Evolutionary conservation across 257 asterid species (phyloP).

Genomic region (Datura wrightii): DNA sequence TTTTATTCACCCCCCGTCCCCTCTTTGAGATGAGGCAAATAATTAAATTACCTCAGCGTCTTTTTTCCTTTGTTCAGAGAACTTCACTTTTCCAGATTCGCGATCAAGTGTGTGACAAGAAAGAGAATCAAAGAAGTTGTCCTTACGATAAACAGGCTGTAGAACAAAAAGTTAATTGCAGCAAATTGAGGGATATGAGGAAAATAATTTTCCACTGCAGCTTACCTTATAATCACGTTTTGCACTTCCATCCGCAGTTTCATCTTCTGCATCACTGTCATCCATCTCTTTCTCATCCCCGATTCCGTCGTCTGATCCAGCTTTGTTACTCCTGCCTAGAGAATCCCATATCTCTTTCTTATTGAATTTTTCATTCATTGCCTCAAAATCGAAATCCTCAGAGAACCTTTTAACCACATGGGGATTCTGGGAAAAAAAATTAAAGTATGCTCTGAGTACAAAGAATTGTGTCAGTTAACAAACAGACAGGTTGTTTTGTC

Average conservation of each 20-base stretch:
- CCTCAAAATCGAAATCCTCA: constrained; percentile 48
- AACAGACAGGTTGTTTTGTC: background rate
- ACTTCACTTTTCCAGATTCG: constrained; percentile 35
- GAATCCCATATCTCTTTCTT: constrained; percentile 47
- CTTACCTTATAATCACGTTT: constrained; percentile 34
- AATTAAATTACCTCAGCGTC: constrained; percentile 40
- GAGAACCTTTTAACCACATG: constrained; percentile 32
- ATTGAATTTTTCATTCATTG: constrained; percentile 47
- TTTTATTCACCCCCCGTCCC: background rate
- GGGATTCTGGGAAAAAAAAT: constrained; percentile 21
- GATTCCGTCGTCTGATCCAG: constrained; percentile 35
- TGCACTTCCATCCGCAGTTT: constrained; percentile 27
- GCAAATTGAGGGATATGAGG: background rate
- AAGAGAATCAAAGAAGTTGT: constrained; percentile 46
- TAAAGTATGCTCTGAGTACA: background rate
- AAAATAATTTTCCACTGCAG: constrained; percentile 2
- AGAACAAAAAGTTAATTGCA: background rate
- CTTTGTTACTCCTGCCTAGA: constrained; percentile 36
- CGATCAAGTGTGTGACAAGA: constrained; percentile 33
- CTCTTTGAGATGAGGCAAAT: background rate
- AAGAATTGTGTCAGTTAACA: background rate
- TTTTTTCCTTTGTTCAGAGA: constrained; percentile 32
- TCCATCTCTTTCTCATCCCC: constrained; percentile 25
- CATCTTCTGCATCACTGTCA: constrained; percentile 11
- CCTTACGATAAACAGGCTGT: constrained; percentile 43